phyloP scores from a whole-genome alignment of 163 green algal genomes.

The Volvox carteri region DNA sequence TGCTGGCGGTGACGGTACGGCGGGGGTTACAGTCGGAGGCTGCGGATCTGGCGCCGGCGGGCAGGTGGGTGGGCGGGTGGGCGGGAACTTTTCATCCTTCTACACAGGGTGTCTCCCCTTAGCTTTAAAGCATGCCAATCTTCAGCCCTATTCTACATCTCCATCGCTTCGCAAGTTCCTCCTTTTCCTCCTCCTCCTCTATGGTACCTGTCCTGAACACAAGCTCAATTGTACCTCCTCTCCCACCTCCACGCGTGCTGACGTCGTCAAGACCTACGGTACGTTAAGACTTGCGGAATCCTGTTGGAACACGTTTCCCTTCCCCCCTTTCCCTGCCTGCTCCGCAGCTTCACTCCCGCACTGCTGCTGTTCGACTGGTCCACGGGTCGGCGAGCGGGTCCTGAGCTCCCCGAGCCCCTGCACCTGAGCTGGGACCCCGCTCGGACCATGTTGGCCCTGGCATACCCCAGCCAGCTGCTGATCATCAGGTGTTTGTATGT shows the following conservation, averaged over 20 bases:
- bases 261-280: too few relatives aligned
- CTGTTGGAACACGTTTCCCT: too few relatives aligned
- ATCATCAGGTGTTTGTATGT: conserved; percentile 9
- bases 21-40: not conserved
- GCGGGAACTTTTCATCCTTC: not conserved
- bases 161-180: too few relatives aligned
- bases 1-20: conserved; percentile 72
- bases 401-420: conserved; percentile 77
- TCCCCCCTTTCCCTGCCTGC: too few relatives aligned
- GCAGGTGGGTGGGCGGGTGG: conserved; percentile 9
- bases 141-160: too few relatives aligned
- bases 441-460: conserved; percentile 77
- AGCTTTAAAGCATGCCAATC: too few relatives aligned
- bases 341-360: not conserved
- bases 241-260: too few relatives aligned
- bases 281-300: too few relatives aligned
- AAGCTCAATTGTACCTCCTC: too few relatives aligned
- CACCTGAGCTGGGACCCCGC: conserved; percentile 85
- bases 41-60: not conserved
- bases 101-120: too few relatives aligned
- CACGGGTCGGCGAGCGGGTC: conserved; percentile 67
- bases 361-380: conserved; percentile 44
- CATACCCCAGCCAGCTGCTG: conserved; percentile 72
- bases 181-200: too few relatives aligned
- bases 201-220: too few relatives aligned